phyloP scores from a whole-genome alignment of 768 basidiomycete genomes.

The Imleria badia region DNA sequence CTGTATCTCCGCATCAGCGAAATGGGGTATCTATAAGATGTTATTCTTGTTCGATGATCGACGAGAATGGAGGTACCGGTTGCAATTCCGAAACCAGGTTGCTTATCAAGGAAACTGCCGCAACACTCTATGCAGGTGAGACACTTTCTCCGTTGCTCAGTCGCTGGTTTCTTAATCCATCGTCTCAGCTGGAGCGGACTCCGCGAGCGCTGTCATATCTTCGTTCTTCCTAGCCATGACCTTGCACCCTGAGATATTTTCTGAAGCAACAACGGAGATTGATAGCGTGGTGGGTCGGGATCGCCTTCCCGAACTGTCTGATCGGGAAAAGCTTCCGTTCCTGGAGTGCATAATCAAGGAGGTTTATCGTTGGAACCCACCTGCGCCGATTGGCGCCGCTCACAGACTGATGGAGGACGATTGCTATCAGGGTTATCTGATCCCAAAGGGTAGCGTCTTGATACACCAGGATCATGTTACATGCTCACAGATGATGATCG shows the following conservation, averaged over 20 bases:
- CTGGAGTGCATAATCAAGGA: slow-evolving; percentile 32
- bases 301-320: slow-evolving; percentile 12
- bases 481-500: not conserved
- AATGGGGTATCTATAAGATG: not conserved
- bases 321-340: slow-evolving; percentile 42
- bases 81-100: not conserved
- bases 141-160: not conserved
- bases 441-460: not conserved
- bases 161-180: not conserved
- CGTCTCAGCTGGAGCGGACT: slow-evolving; percentile 1
- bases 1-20: not conserved
- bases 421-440: not conserved
- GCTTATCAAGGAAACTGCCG: slow-evolving; percentile 5
- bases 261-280: not conserved
- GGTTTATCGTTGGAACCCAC: slow-evolving; percentile 19
- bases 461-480: not conserved
- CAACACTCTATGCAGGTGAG: slow-evolving; percentile 1
- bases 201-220: slow-evolving; percentile 3
- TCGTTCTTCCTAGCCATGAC: slow-evolving; percentile 2
- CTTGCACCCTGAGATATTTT: slow-evolving; percentile 2
- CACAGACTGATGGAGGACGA: slow-evolving; percentile 13
- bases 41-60: slow-evolving; percentile 4
- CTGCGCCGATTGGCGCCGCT: slow-evolving; percentile 7
- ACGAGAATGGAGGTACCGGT: slow-evolving; percentile 1
- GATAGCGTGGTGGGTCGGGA: not conserved